Conservation (phyloP, 768 basidiomycete genomes). For the Dioszegia crocea region DNA sequence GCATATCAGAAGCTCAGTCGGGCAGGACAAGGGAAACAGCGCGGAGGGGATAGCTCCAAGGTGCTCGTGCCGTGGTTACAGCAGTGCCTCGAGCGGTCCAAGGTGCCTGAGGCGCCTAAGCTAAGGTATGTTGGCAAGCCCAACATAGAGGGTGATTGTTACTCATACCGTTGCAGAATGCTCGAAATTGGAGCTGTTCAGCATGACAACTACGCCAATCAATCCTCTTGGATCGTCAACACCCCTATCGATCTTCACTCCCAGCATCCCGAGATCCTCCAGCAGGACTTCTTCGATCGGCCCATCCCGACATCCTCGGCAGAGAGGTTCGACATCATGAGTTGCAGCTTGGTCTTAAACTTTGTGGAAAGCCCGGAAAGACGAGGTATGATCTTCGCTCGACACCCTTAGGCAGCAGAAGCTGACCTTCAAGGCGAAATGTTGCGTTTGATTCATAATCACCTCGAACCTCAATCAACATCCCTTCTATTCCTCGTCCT, state of each 20-base stretch:
- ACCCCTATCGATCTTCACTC: conserved; percentile 79
- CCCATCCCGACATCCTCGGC: conserved; percentile 57
- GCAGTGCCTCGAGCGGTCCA: background rate
- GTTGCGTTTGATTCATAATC: conserved; percentile 34
- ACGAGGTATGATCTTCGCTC: conserved; percentile 67
- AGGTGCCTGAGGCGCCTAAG: background rate
- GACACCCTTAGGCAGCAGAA: conserved; percentile 16
- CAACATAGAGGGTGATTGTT: background rate
- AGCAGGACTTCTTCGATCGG: conserved; percentile 73
- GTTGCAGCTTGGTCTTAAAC: conserved; percentile 83
- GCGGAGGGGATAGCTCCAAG: conserved; percentile 85
- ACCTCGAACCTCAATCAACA: conserved; percentile 17
- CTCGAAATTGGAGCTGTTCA: conserved; percentile 85
- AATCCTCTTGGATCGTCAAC: conserved; percentile 66
- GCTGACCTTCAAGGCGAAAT: conserved; percentile 26
- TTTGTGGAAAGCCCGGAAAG: conserved; percentile 72
- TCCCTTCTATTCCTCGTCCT: conserved; percentile 54
- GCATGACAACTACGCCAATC: conserved; percentile 71
- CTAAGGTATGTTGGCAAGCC: background rate
- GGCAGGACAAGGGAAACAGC: conserved; percentile 70
- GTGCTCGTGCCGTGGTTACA: conserved; percentile 69
- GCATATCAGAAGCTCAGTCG: conserved; percentile 78
- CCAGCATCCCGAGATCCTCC: conserved; percentile 71
- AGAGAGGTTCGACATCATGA: conserved; percentile 70
- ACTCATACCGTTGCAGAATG: conserved; percentile 55